Evolutionary conservation across 441 rosid species (phyloP).

Genomic region (Breynia disticha): DNA sequence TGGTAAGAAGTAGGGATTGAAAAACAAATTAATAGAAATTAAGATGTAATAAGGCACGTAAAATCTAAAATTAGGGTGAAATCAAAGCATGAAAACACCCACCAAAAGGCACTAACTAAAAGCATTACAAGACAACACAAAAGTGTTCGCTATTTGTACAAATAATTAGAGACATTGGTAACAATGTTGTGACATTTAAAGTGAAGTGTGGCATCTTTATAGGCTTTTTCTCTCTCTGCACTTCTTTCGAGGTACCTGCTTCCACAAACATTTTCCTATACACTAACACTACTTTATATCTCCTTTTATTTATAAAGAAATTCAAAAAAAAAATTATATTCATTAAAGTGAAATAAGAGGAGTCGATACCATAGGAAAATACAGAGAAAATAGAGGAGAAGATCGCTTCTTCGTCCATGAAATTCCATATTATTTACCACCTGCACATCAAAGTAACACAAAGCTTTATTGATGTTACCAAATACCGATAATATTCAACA

Average conservation of each 20-base stretch:
- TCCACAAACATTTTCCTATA: slow-evolving; percentile 19
- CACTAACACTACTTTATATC: slow-evolving; percentile 9
- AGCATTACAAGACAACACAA: slow-evolving; percentile 11
- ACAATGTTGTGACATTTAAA: slow-evolving; percentile 7
- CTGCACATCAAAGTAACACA: no score
- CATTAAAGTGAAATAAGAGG: no score
- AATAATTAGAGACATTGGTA: slow-evolving; percentile 15
- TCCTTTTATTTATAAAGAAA: slow-evolving; percentile 12
- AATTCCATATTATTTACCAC: no score
- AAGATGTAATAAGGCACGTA: neutral
- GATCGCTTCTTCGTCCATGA: no score
- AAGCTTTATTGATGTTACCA: no score
- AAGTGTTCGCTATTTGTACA: slow-evolving; percentile 18
- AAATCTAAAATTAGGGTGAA: slow-evolving; percentile 9
- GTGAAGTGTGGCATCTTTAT: slow-evolving; percentile 12
- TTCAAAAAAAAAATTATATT: no score
- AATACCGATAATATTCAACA: no score
- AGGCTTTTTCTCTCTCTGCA: slow-evolving; percentile 18
- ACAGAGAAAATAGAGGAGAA: no score
- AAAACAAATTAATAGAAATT: no score
- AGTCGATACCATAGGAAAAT: no score
- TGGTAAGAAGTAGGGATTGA: no score
- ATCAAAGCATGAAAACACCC: slow-evolving; percentile 16
- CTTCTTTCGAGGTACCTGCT: slow-evolving; percentile 27
- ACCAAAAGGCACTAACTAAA: slow-evolving; percentile 10